A percentile compares a stretch with the other conserved stretches of the same genome.
These are phyloP conservation scores for Psilocybe cyanescens DNA, from an alignment of 768 basidiomycete genomes.

Conservation along the genomic window DNA sequence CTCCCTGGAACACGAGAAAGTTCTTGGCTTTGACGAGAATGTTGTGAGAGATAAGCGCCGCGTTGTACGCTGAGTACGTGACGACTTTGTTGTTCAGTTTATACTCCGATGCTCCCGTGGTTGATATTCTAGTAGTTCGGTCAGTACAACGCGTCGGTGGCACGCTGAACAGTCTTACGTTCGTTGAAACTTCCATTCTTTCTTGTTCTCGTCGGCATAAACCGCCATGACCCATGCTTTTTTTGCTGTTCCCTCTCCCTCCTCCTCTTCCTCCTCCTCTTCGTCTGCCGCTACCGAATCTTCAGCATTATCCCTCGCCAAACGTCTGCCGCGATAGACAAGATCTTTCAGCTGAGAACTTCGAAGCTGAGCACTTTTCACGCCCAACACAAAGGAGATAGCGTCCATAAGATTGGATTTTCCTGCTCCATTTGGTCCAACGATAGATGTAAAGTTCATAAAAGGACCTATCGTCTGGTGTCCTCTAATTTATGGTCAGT, in stretches of 20 bases:
- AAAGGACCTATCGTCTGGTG: slow-evolving; percentile 91
- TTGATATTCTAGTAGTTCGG: slow-evolving; percentile 71
- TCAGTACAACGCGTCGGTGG: slow-evolving; percentile 6
- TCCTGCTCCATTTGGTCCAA: slow-evolving; percentile 98
- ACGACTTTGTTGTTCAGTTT: slow-evolving; percentile 81
- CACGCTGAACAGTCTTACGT: slow-evolving; percentile 64
- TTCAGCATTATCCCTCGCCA: slow-evolving; percentile 53
- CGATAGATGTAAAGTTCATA: slow-evolving; percentile 92
- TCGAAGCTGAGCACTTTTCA: slow-evolving; percentile 91
- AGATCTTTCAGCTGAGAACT: slow-evolving; percentile 95
- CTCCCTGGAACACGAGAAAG: slow-evolving; percentile 98
- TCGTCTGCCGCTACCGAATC: slow-evolving; percentile 39
- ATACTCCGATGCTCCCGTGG: slow-evolving; percentile 89
- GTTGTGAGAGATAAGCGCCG: slow-evolving; percentile 85
- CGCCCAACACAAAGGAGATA: slow-evolving; percentile 97
- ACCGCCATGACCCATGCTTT: slow-evolving; percentile 97
- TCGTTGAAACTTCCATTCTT: slow-evolving; percentile 90
- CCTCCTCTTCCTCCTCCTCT: slow-evolving; percentile 56
- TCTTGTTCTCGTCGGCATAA: slow-evolving; percentile 73
- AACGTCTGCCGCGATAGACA: slow-evolving; percentile 86
- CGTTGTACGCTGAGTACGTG: slow-evolving; percentile 88
- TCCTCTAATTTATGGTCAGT: slow-evolving; percentile 44
- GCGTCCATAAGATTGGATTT: slow-evolving; percentile 99
- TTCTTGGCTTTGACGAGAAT: slow-evolving; percentile 99
- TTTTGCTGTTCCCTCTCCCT: slow-evolving; percentile 84